Conservation (phyloP, 2,329 filamentous ascomycete genomes). For the Colletotrichum caudatum region DNA sequence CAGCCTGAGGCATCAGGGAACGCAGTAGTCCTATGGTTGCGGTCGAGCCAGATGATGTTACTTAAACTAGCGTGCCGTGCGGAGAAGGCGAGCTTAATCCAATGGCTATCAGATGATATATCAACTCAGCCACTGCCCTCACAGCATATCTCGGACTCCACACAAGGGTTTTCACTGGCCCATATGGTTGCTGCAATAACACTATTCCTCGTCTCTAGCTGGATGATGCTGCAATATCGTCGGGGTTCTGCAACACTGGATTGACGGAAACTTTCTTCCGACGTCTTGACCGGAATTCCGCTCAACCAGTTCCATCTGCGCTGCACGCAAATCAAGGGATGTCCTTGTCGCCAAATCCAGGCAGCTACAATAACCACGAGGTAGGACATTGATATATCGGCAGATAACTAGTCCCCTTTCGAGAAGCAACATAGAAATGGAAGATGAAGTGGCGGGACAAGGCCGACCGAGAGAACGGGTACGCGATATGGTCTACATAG, state of each 20-base stretch:
- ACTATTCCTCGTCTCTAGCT: neutral
- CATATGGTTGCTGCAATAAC: neutral
- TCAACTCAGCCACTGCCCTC: neutral
- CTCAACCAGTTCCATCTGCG: neutral
- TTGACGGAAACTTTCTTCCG: neutral
- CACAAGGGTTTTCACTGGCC: neutral
- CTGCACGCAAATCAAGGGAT: neutral
- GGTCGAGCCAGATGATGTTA: neutral
- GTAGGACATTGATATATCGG: neutral
- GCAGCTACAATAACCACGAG: neutral
- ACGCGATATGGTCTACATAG: neutral
- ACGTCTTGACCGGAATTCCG: conserved; percentile 31
- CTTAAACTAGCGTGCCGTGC: neutral
- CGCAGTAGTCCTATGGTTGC: neutral
- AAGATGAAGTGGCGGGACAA: neutral
- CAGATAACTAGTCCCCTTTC: neutral
- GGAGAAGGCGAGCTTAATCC: conserved; percentile 18
- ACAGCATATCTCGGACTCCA: neutral
- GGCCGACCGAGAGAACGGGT: neutral
- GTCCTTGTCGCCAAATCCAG: neutral
- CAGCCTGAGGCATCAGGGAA: neutral
- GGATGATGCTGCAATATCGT: too few relatives aligned
- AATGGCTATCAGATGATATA: neutral
- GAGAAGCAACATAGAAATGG: neutral
- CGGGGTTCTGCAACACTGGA: neutral